A percentile compares a stretch with the other conserved stretches of the same genome.
These are phyloP conservation scores for Trametopsis cervina DNA, from an alignment of 768 basidiomycete genomes.

Conservation along the genomic window DNA sequence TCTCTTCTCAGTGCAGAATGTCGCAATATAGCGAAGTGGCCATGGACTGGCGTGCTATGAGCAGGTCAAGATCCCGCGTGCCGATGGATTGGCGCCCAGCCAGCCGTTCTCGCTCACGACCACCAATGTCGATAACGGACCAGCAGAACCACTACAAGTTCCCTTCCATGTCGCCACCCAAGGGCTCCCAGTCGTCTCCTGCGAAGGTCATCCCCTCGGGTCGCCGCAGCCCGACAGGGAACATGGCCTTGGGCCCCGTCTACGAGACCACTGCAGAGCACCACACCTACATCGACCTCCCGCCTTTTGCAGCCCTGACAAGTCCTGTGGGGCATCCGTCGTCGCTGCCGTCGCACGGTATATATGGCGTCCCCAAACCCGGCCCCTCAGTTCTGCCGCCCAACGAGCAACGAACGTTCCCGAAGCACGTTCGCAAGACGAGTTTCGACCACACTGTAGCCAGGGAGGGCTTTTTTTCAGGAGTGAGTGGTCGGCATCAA, in stretches of 20 bases:
- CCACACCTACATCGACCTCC: conserved; percentile 8
- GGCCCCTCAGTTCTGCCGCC: conserved; percentile 22
- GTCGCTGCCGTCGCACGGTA: conserved; percentile 66
- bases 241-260: conserved; percentile 20
- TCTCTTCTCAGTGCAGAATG: conserved; percentile 17
- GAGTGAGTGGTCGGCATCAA: conserved; percentile 66
- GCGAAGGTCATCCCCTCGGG: conserved; percentile 22
- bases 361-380: conserved; percentile 47
- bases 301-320: conserved; percentile 19
- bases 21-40: conserved; percentile 31
- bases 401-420: conserved; percentile 49
- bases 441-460: conserved; percentile 92
- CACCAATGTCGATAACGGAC: conserved; percentile 41
- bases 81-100: conserved; percentile 89
- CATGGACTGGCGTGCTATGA: conserved; percentile 94
- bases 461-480: conserved; percentile 52
- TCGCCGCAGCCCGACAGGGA: conserved; percentile 20
- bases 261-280: conserved; percentile 21
- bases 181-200: conserved; percentile 17
- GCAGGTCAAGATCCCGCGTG: conserved; percentile 83
- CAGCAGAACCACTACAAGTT: conserved; percentile 24
- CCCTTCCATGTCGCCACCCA: conserved; percentile 21
- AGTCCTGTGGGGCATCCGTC: conserved; percentile 42
- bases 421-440: conserved; percentile 86
- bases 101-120: conserved; percentile 72